Base-by-base conservation (phyloP, 148 eudicot genomes). In the Rhododendron ferrugineum region DNA sequence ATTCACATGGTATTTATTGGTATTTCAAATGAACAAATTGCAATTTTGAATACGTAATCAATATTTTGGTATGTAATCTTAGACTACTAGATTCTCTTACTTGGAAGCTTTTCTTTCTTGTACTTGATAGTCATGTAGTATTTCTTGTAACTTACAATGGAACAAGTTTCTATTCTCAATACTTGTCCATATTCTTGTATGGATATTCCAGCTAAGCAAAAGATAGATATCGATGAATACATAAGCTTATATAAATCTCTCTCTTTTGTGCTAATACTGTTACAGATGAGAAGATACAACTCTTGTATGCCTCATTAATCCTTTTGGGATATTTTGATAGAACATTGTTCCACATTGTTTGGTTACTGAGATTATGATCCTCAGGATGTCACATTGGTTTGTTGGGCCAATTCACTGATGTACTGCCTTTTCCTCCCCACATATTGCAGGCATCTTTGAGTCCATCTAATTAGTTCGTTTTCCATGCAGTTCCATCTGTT, bases 401-500 rank as follows among this genome's bases (percentile, higher is more conserved):
- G 84, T 52, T 34, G 66, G 14, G 47, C 75, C 54, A 3, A 80
- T 80, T 52, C 5, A 62, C 66, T 30, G 56, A 37, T 23, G 18
- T n/a, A 7, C 20, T 64, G 18, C 54, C 72, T 72, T 60, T 56
- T 18, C 56, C 30, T 3, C n/a, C 13, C 32, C 14, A 20, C 13
- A 62, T 37, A 18, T 72, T 23, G 37, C 75, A 23, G 44, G 42
- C 26, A 80, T 73, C 77, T 34, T 22, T 40, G 28, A 49, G 18
- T 64, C 11, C 23, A 16, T 34, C 79, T 80, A 82, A 68, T 54
- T 78, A 47, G 18, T 77, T 78, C 2, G 77, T 79, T 44, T 60
- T 74, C 82, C 66, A 82, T 86, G 89, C 97, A 96, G 99, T 96
- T 87, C 94, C 94, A 62, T 91, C 98, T 32, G 96, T 91, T 70